phyloP scores from a whole-genome alignment of 139 green algal species.

The Chlamydomonas eustigma region DNA sequence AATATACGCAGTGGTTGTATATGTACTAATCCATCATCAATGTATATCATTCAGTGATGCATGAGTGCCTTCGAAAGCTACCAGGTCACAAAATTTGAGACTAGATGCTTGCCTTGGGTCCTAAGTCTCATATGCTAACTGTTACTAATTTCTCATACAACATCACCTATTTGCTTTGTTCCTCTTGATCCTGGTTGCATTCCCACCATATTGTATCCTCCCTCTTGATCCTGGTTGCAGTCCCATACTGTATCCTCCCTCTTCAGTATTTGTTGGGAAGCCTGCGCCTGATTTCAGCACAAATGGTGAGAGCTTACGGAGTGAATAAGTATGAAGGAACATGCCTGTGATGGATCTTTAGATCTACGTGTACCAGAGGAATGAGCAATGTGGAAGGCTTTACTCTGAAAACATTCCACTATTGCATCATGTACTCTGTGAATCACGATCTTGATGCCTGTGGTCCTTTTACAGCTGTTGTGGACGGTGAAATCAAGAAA shows the following conservation, averaged over 20 bases:
- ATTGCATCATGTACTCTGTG: background rate
- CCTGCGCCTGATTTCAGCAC: background rate
- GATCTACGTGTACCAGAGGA: background rate
- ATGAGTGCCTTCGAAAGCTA: too few species aligned
- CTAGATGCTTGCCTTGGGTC: too few species aligned
- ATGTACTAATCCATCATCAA: too few species aligned
- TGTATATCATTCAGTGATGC: too few species aligned
- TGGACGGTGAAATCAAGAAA: conserved; percentile 59
- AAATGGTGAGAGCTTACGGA: background rate
- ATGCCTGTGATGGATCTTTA: background rate
- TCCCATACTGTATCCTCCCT: background rate
- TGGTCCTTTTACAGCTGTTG: conserved; percentile 41
- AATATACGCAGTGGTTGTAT: too few species aligned
- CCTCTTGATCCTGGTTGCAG: too few species aligned
- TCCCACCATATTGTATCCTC: too few species aligned
- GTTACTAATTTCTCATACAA: too few species aligned
- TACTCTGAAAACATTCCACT: background rate
- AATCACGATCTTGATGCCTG: background rate
- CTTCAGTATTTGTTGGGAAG: background rate
- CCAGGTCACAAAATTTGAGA: too few species aligned
- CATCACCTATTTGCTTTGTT: too few species aligned
- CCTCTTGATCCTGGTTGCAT: too few species aligned
- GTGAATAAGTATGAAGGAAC: background rate
- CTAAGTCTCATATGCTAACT: too few species aligned
- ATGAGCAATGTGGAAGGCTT: background rate